Evolutionary conservation across 2,329 filamentous ascomycete genomes (phyloP).

Genomic region (Gaeumannomyces sp.): DNA sequence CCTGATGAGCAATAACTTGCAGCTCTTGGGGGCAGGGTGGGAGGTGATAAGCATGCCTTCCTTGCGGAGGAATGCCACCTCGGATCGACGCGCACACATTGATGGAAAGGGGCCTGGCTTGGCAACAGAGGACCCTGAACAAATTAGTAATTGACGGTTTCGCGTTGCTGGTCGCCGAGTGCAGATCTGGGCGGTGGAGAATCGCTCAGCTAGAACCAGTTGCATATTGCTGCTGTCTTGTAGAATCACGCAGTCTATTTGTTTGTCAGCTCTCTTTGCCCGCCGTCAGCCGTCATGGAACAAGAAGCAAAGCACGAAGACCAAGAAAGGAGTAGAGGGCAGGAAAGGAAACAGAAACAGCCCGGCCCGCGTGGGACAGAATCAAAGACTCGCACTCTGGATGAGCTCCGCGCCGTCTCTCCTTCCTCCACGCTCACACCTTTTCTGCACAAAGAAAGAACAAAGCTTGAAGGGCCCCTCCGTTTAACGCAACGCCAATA

Average conservation of each 20-base stretch:
- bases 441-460: conserved; percentile 1
- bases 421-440: background rate
- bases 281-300: background rate
- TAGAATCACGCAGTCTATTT: background rate
- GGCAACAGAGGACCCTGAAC: too few relatives aligned
- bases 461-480: background rate
- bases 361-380: background rate
- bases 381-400: background rate
- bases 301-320: background rate
- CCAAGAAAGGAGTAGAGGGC: background rate
- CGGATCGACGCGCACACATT: too few relatives aligned
- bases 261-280: background rate
- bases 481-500: conserved; percentile 4
- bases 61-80: too few relatives aligned
- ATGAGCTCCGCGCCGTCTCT: background rate
- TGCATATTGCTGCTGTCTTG: background rate
- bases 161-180: too few relatives aligned
- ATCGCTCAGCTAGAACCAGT: background rate
- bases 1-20: too few relatives aligned
- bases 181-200: background rate
- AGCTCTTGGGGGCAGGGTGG: too few relatives aligned
- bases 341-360: background rate
- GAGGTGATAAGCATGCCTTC: too few relatives aligned
- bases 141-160: too few relatives aligned
- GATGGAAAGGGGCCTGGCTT: too few relatives aligned